Evolutionary conservation across 495 filamentous ascomycete genomes (phyloP).

Genomic region (Pseudomonodictys pantanalensis): DNA sequence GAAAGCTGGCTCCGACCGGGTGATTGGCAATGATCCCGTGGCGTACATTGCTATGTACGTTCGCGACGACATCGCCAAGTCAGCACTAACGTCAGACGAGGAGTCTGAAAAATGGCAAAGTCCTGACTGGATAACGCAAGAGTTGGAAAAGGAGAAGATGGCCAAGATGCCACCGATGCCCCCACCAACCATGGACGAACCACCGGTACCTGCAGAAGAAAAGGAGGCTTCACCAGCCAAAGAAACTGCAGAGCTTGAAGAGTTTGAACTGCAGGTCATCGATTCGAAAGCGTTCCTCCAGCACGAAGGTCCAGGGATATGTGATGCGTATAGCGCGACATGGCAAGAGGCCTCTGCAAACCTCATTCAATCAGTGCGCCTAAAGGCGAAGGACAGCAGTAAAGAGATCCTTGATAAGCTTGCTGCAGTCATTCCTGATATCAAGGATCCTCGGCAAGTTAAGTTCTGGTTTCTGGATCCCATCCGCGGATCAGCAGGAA

Average conservation of each 20-base stretch:
- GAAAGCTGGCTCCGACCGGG: conserved; percentile 32
- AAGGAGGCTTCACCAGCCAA: conserved; percentile 7
- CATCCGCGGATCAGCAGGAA: conserved; percentile 11
- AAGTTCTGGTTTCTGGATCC: conserved; percentile 36
- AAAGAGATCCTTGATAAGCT: conserved; percentile 32
- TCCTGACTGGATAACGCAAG: conserved; percentile 29
- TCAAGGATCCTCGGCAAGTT: conserved; percentile 34
- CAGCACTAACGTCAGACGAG: conserved; percentile 3
- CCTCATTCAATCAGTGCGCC: conserved; percentile 17
- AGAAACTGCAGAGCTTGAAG: conserved; percentile 5
- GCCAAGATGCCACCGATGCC: background rate
- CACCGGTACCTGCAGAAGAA: background rate
- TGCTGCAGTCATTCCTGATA: conserved; percentile 23
- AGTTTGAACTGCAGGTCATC: conserved; percentile 32
- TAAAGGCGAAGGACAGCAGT: conserved; percentile 12
- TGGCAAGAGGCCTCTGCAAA: conserved; percentile 19
- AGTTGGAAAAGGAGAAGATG: conserved; percentile 23
- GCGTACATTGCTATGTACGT: conserved; percentile 62
- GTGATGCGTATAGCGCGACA: conserved; percentile 31
- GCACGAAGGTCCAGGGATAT: conserved; percentile 32
- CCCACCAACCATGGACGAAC: conserved; percentile 2
- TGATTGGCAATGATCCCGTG: conserved; percentile 54
- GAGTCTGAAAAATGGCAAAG: conserved; percentile 32
- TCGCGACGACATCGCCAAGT: conserved; percentile 49
- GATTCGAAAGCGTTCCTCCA: conserved; percentile 31